Base-by-base conservation (phyloP, 2,329 filamentous ascomycete species). In the Didymella pinodella region DNA sequence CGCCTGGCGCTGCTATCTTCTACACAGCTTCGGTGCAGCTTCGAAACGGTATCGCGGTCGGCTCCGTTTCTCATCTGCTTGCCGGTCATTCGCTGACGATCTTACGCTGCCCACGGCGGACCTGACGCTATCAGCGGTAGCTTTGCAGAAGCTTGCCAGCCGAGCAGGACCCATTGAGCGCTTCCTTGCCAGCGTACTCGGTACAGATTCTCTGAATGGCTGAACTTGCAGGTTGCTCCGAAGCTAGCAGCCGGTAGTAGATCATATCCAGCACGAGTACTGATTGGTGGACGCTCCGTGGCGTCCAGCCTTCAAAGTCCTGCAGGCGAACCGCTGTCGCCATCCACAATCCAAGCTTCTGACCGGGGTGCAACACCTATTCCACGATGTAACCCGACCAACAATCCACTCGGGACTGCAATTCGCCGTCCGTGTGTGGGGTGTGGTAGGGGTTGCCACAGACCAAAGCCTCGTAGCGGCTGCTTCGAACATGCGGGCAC, bases 341-440 rank as follows among this genome's bases (percentile, higher is more conserved):
- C 68, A 68, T 67, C 65, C 64, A 60, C 55, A 61, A 53, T 62
- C 61, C 66, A 63, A 65, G 68, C 63, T 59, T 62, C 57, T 59
- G 52, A 36, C 68, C 63, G 56, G 68, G 65, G 65, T 67, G 61
- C 65, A 48, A 59, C 61, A 53, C 57, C 56, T 55, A 52, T 66
- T 65, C 59, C 65, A 65, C 72, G 74, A 76, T 76, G 74, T 77
- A 76, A 77, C 74, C 67, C 68, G 68, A 71, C 68, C 56, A 59
- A 64, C 65, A 66, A 63, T 64, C 64, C 64, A 62, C 64, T 62
- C 54, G 61, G 59, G 65, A 63, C 59, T 63, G 63, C 65, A 70
- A 75, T 74, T 74, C 70, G 72, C 71, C 69, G 70, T 69, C 65
- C 52, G 61, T 56, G 65, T 75, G 73, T 73, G 72, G 69, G 71